Conservation (phyloP, 1,284 basidiomycete species). For the Leccinum griseonigrum region DNA sequence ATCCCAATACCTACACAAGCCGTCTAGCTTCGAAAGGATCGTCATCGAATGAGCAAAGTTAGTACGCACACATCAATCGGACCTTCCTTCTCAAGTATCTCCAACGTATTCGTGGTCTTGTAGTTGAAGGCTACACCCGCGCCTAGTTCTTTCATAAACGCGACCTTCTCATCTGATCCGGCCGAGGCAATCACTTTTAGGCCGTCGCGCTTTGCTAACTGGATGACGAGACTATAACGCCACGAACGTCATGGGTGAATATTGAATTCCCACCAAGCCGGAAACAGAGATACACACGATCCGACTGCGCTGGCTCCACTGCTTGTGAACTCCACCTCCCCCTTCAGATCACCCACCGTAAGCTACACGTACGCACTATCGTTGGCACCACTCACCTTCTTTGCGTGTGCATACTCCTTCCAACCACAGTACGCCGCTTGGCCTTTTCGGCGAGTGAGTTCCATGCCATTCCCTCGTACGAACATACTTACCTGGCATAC, state of each 20-base stretch:
- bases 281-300: conserved; percentile 16
- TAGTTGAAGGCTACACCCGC: conserved; percentile 41
- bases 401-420: conserved; percentile 25
- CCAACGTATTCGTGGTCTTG: conserved; percentile 31
- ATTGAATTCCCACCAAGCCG: too few species aligned
- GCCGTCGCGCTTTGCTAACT: conserved; percentile 38
- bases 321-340: conserved; percentile 19
- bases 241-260: neutral
- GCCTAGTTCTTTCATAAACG: conserved; percentile 36
- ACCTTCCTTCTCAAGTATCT: conserved; percentile 22
- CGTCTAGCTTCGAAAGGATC: neutral
- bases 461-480: neutral
- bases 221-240: conserved; percentile 27
- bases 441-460: conserved; percentile 9
- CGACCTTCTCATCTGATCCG: conserved; percentile 39
- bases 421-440: conserved; percentile 23
- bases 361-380: neutral
- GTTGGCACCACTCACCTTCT: conserved; percentile 7
- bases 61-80: conserved; percentile 21
- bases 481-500: conserved; percentile 24
- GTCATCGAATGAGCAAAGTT: neutral
- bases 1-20: conserved; percentile 34
- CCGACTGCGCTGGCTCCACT: conserved; percentile 24
- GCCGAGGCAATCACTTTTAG: conserved; percentile 40
- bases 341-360: conserved; percentile 9